These are phyloP conservation scores for Pichia scutulata DNA, from an alignment of 805 yeast genomes.

Conservation along the genomic window DNA sequence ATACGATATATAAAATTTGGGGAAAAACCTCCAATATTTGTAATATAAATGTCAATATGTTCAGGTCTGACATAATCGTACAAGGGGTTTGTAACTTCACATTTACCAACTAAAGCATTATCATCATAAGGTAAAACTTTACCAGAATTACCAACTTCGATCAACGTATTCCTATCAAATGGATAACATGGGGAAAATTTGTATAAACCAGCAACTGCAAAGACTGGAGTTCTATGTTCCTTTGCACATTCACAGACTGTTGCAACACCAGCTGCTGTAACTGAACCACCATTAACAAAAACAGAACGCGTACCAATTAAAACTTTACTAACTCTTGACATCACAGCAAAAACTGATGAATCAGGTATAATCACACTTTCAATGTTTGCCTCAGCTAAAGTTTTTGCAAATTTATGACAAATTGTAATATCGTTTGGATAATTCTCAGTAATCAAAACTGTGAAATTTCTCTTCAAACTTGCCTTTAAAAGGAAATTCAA, in stretches of 20 bases:
- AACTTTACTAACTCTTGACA: constrained; percentile 96
- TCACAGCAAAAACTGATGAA: constrained; percentile 85
- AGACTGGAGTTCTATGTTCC: constrained; percentile 92
- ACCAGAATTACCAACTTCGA: constrained; percentile 92
- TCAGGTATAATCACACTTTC: constrained; percentile 92
- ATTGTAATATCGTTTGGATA: constrained; percentile 79
- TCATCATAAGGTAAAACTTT: constrained; percentile 74
- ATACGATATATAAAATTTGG: constrained; percentile 94
- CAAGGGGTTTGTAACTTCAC: constrained; percentile 79
- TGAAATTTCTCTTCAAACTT: constrained; percentile 80
- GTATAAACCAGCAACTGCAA: constrained; percentile 89
- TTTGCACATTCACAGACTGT: constrained; percentile 93
- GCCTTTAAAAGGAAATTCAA: constrained; percentile 81
- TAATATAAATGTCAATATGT: constrained; percentile 85
- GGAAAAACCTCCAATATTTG: constrained; percentile 93
- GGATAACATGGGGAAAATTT: constrained; percentile 92
- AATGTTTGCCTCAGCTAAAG: constrained; percentile 75
- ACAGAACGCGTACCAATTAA: constrained; percentile 88
- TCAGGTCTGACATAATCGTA: constrained; percentile 92
- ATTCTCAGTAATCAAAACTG: constrained; percentile 85
- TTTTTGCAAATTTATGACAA: constrained; percentile 75
- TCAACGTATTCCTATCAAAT: constrained; percentile 70
- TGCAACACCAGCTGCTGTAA: constrained; percentile 84
- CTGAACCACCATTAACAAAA: constrained; percentile 93
- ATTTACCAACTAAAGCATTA: constrained; percentile 57